Base-by-base conservation (phyloP, 805 yeast species). In the Wickerhamiella azyma region DNA sequence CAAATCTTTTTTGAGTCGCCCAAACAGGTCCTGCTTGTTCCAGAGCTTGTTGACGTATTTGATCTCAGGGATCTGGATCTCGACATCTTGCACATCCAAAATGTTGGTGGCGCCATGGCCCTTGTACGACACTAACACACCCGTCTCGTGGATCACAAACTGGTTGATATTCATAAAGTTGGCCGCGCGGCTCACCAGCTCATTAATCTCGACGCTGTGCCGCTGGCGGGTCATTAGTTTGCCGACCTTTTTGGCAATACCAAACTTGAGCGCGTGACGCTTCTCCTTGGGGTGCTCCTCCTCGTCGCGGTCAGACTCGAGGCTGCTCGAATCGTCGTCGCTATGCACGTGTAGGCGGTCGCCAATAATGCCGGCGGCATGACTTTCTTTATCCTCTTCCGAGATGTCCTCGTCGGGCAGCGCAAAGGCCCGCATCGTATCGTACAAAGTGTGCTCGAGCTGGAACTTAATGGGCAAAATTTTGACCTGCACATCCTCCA, bases 171-270 rank as follows among this genome's bases (percentile, higher is more conserved):
- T 79, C 60, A 82, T 68, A 58, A 75, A 84, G 48, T 74, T 75
- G 24, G 83, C 74, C 0, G 96, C 85, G 41, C 96, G 66, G 39
- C 68, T 64, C 5, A 85, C 64, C 95, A 89, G 85, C 51, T 75
- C 72, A 21, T 75, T 67, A 17, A 75, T 59, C 35, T 71, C 76
- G 14, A 50, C 52, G 3, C 49, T 50, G 43, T 46, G 47, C 2
- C 39, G 37, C 28, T 21, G 26, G 3, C 39, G 13, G 43, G 40
- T 33, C 29, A 41, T 21, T 9, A 40, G 14, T 30, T 37, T 26
- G 26, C 38, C 19, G n/a, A 46, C 33, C 44, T 35, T 35, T 17
- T 36, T 35, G 9, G 39, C 40, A 16, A 35, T 14, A 6, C 36
- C 28, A 13, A 18, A 18, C n/a, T 11, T 16, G 17, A 42, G 30